Conservation (phyloP, 257 asterid species). For the Lithospermum erythrorhizon region DNA sequence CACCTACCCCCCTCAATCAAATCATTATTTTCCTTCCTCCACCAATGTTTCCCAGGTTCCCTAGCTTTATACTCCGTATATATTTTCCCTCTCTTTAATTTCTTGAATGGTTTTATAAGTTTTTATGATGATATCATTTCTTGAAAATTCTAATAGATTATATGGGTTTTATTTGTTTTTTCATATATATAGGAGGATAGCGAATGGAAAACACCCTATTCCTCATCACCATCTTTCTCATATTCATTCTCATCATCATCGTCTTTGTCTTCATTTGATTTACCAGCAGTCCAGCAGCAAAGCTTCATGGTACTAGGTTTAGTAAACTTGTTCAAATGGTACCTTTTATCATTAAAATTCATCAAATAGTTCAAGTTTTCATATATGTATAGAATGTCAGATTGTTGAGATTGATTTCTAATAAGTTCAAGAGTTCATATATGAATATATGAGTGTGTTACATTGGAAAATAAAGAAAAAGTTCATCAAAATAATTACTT, state of each 20-base stretch:
- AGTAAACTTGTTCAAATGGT: background rate
- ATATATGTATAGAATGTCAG: no score
- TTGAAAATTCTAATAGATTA: background rate
- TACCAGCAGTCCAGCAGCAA: constrained; percentile 31
- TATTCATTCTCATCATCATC: constrained; percentile 23
- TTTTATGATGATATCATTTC: background rate
- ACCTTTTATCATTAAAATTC: background rate
- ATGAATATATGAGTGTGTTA: no score
- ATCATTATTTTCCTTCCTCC: constrained; percentile 39
- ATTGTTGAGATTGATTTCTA: no score
- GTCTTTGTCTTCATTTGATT: constrained; percentile 37
- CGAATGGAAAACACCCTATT: constrained; percentile 44
- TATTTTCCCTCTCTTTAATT: background rate
- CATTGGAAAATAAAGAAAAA: no score
- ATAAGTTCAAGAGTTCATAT: no score
- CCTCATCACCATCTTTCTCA: constrained; percentile 35
- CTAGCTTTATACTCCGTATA: no score
- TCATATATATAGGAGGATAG: constrained; percentile 53
- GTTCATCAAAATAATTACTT: no score
- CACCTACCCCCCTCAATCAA: constrained; percentile 19
- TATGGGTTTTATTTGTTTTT: background rate
- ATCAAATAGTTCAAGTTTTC: no score
- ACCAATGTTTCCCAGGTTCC: constrained; percentile 36
- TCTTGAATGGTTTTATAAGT: background rate
- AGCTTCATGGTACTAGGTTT: constrained; percentile 35